A percentile compares a stretch with the other conserved stretches of the same genome.
These are phyloP conservation scores for Tephrocybe sp. DNA, from an alignment of 768 basidiomycete species.

Conservation along the genomic window DNA sequence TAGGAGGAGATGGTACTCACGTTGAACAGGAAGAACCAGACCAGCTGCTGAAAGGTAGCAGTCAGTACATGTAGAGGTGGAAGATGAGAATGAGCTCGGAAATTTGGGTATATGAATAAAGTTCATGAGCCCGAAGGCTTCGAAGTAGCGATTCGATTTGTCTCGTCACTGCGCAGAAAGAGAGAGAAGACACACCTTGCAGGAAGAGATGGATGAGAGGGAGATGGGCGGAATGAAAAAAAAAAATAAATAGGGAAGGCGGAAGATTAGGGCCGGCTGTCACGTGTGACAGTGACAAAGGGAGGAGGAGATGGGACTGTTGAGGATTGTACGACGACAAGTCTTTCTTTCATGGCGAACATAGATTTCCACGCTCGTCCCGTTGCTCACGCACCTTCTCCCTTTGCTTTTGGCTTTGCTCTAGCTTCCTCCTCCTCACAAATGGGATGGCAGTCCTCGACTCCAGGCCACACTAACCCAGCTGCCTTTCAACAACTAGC, in stretches of 20 bases:
- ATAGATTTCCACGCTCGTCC: conserved; percentile 62
- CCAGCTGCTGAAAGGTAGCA: conserved; percentile 8
- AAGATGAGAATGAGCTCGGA: conserved; percentile 49
- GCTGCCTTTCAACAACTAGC: conserved; percentile 54
- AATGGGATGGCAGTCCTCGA: conserved; percentile 46
- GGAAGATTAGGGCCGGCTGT: conserved; percentile 36
- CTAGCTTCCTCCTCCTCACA: conserved; percentile 42
- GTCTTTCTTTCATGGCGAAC: conserved; percentile 56
- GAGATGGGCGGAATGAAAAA: conserved; percentile 14
- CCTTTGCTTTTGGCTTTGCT: conserved; percentile 75
- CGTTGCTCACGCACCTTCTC: conserved; percentile 57
- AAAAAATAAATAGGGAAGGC: conserved; percentile 10
- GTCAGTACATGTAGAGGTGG: conserved; percentile 6
- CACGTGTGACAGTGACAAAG: conserved; percentile 8
- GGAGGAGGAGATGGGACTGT: neutral
- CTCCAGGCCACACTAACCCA: conserved; percentile 47
- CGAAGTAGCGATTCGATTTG: conserved; percentile 85
- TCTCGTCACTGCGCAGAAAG: conserved; percentile 53
- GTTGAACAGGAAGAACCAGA: neutral
- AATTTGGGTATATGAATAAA: conserved; percentile 85
- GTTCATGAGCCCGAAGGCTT: conserved; percentile 69
- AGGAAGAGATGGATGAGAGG: conserved; percentile 12
- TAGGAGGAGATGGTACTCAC: conserved; percentile 25
- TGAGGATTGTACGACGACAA: neutral
- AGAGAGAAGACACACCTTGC: conserved; percentile 29